A percentile compares a stretch with the other conserved stretches of the same genome.
phyloP scores from a whole-genome alignment of 2,329 filamentous ascomycete genomes.

The Leptographium procerum region DNA sequence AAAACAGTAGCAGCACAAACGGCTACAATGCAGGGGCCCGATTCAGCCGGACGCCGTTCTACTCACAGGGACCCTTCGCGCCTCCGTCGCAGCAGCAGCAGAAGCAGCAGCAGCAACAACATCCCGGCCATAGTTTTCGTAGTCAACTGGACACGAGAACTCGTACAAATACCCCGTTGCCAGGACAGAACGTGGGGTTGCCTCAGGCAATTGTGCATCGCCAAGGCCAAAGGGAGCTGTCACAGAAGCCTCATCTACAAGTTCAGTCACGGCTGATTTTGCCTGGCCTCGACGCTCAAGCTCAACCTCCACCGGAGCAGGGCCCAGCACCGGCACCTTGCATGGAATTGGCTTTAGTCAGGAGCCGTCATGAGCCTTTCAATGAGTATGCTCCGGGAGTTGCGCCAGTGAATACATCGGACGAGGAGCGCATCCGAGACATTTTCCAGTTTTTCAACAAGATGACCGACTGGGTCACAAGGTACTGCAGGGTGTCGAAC shows the following conservation, averaged over 20 bases:
- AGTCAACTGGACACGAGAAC: neutral
- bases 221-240: neutral
- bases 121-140: neutral
- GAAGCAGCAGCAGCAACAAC: no score
- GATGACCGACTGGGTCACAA: conserved; percentile 11
- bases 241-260: neutral
- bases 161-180: neutral
- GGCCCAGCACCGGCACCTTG: neutral
- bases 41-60: neutral
- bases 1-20: neutral
- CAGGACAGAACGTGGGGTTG: neutral
- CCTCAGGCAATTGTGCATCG: neutral
- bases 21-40: neutral
- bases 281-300: neutral
- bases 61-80: neutral
- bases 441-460: conserved; percentile 13
- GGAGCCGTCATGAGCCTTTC: neutral
- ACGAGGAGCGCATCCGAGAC: conserved; percentile 6
- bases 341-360: neutral
- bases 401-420: neutral
- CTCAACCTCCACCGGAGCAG: neutral
- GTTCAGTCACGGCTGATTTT: neutral
- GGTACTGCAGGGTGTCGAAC: conserved; percentile 6
- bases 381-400: conserved; percentile 5
- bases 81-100: neutral